These are phyloP conservation scores for Colletotrichum liriopes DNA, from an alignment of 2,329 filamentous ascomycete species.

Conservation along the genomic window DNA sequence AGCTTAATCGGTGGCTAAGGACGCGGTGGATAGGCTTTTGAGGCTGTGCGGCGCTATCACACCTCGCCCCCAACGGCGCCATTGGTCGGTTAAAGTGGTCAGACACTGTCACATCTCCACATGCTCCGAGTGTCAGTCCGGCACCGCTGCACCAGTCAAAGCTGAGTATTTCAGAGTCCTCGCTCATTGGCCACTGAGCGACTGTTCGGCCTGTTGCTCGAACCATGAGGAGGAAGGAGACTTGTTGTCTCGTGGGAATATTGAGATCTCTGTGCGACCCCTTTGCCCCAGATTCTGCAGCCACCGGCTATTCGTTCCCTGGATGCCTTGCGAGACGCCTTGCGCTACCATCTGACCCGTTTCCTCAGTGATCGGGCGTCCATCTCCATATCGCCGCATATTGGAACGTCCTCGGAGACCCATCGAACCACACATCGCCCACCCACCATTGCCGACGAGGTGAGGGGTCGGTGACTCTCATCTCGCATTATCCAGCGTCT, in stretches of 20 bases:
- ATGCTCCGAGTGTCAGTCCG: not conserved
- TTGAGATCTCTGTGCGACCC: not conserved
- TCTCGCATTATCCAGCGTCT: constrained; percentile 3
- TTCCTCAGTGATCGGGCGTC: not conserved
- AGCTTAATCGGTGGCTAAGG: constrained; percentile 17
- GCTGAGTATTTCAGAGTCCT: not conserved
- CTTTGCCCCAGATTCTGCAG: constrained; percentile 11
- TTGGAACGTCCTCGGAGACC: not conserved
- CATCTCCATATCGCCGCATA: not conserved
- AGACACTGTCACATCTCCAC: not conserved
- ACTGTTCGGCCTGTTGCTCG: not conserved
- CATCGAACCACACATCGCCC: constrained; percentile 7
- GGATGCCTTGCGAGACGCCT: constrained; percentile 36
- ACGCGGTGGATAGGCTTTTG: not conserved
- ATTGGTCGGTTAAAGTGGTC: not conserved
- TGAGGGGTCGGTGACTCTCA: not conserved
- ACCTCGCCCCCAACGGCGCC: not conserved
- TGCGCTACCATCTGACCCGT: constrained; percentile 11
- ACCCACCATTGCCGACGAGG: constrained; percentile 2
- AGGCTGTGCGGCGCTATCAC: constrained; percentile 8
- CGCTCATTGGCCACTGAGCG: not conserved
- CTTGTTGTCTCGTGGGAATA: not conserved
- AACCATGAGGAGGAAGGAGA: not conserved
- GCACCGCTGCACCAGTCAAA: not conserved
- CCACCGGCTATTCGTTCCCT: constrained; percentile 9